A percentile compares a stretch with the other conserved stretches of the same genome.
Evolutionary conservation across 805 yeast genomes (phyloP).

Genomic region (Monosporozyma unispora): DNA sequence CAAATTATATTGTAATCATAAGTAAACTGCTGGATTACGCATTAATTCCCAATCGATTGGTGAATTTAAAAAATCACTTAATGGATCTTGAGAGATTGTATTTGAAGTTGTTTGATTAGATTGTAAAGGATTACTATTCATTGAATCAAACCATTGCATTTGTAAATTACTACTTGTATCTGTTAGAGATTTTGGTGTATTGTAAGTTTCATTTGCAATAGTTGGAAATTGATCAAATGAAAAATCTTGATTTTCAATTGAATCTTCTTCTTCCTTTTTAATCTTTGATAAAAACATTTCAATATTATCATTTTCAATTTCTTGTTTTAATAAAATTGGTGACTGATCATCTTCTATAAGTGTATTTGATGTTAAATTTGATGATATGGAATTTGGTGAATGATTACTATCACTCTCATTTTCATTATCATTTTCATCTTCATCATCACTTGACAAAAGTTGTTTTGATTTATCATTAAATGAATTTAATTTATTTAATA

Average conservation of each 20-base stretch:
- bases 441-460: conserved; percentile 1
- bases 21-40: conserved; percentile 3
- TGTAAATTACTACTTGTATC: conserved; percentile 1
- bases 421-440: background rate
- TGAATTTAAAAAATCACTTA: background rate
- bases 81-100: no score
- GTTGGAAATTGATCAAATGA: background rate
- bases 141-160: conserved; percentile 3
- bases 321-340: background rate
- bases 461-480: conserved; percentile 5
- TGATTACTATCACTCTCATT: background rate
- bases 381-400: background rate
- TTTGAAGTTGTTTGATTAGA: background rate
- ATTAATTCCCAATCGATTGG: conserved; percentile 3
- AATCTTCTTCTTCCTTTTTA: background rate
- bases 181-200: background rate
- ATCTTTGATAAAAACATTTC: background rate
- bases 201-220: background rate
- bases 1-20: background rate
- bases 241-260: background rate
- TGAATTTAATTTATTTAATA: background rate
- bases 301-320: background rate
- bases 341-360: background rate
- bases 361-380: background rate
- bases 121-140: conserved; percentile 2